phyloP scores from a whole-genome alignment of 2,329 filamentous ascomycete genomes.

The Dactylellina cionopaga region DNA sequence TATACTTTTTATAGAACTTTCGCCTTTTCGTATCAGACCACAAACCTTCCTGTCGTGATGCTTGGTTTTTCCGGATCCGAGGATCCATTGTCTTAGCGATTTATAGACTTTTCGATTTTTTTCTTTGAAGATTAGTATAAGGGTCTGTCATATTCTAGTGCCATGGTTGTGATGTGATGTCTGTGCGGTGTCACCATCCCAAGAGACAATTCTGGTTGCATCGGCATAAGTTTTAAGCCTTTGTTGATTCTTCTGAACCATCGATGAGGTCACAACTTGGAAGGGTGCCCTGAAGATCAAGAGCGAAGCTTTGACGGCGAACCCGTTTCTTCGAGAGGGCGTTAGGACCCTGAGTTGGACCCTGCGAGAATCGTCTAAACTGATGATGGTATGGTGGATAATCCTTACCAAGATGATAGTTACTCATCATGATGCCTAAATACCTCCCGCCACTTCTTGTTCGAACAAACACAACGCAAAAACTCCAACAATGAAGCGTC shows the following conservation, averaged over 20 bases:
- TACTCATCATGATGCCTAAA: no score
- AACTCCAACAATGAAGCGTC: slow-evolving; percentile 26
- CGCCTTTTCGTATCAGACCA: slow-evolving; percentile 38
- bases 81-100: not conserved
- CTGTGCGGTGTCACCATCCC: slow-evolving; percentile 19
- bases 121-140: not conserved
- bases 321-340: no score
- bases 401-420: no score
- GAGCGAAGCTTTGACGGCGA: no score
- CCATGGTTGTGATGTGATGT: not conserved
- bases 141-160: no score
- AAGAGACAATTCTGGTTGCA: slow-evolving; percentile 33
- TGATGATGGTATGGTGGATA: no score
- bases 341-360: no score
- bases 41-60: slow-evolving; percentile 17
- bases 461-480: slow-evolving; percentile 2
- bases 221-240: no score
- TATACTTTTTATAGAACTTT: slow-evolving; percentile 44
- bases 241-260: no score
- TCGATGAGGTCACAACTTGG: no score
- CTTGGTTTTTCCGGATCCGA: slow-evolving; percentile 12
- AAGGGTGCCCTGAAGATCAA: no score
- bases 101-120: slow-evolving; percentile 30
- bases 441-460: not conserved
- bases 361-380: no score